A percentile compares a stretch with the other conserved stretches of the same genome.
Evolutionary conservation across 805 yeast genomes (phyloP).

Genomic region (Kodamaea hsintzibuensis): DNA sequence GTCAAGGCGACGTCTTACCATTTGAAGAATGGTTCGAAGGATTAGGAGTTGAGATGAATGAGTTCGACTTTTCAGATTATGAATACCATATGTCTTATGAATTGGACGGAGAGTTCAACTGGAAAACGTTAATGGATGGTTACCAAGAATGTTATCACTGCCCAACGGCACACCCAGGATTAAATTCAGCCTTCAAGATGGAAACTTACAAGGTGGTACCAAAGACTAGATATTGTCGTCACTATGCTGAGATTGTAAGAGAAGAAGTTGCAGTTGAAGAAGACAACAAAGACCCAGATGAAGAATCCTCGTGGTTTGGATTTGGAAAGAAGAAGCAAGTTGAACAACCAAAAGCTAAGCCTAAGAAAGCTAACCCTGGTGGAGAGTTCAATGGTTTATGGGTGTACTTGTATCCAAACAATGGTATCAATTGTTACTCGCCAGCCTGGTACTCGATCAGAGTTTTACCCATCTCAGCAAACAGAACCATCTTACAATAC

Average conservation of each 20-base stretch:
- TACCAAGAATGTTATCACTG: slow-evolving; percentile 70
- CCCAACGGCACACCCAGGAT: slow-evolving; percentile 67
- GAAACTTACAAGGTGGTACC: slow-evolving; percentile 67
- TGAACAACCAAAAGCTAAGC: slow-evolving; percentile 17
- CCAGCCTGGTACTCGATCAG: slow-evolving; percentile 68
- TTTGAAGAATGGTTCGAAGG: slow-evolving; percentile 57
- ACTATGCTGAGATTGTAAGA: slow-evolving; percentile 54
- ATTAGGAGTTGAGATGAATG: slow-evolving; percentile 51
- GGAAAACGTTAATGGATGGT: slow-evolving; percentile 70
- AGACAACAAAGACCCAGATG: slow-evolving; percentile 29
- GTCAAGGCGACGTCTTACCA: slow-evolving; percentile 44
- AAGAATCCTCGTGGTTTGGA: slow-evolving; percentile 52
- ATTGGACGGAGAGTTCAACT: slow-evolving; percentile 61
- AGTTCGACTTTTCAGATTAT: slow-evolving; percentile 59
- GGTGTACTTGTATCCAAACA: slow-evolving; percentile 61
- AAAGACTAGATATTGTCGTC: slow-evolving; percentile 58
- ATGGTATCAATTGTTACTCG: slow-evolving; percentile 63
- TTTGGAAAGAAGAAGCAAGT: slow-evolving; percentile 36
- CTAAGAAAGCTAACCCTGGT: slow-evolving; percentile 49
- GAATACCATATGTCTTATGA: slow-evolving; percentile 67
- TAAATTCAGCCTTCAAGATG: slow-evolving; percentile 57
- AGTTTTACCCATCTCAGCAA: slow-evolving; percentile 55
- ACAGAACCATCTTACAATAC: slow-evolving; percentile 57
- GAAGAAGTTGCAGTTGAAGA: slow-evolving; percentile 33
- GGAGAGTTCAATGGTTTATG: slow-evolving; percentile 64